Base-by-base conservation (phyloP, 306 rosid species). In the Fragaria vesca region DNA sequence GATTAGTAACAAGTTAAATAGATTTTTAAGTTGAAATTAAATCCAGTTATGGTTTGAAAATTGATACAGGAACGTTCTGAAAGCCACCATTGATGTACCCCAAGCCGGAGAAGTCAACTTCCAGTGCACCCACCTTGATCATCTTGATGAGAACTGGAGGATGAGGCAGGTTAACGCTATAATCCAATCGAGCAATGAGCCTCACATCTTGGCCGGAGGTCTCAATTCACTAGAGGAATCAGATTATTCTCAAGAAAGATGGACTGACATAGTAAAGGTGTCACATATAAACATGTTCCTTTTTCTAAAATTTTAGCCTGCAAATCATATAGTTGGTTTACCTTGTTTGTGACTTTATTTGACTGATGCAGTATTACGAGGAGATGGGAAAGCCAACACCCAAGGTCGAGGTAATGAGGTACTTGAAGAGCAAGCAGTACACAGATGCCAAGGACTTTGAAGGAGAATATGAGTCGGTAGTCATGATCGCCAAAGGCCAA, bases 401-500 rank as follows among this genome's bases (percentile, higher is more conserved):
- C 76, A 89, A 91, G 81, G 90, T 87, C 75, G 91, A 93, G 83
- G 98, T 93, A 43, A 93, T 90, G 90, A 91, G 77, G 71, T 78
- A 83, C 75, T 82, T 93, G 38, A 93, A 89, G 88, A 87, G 85
- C 60, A 89, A 91, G 81, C 89, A 89, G 6, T 93, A 91, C 62
- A 81, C 88, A 69, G 97, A 93, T 86, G 89, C 97, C 12, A 93
- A 89, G 84, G 89, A 84, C 74, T 89, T 83, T 68, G 93, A 90
- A 24, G 98, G 98, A 73, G 98, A 91, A 76, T 91, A 87, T 26
- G 89, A 82, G 24, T 86, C 99, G 0, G 99, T 96, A 42, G 98
- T 96, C 62, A 88, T 96, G 96, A 89, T 96, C 73, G 98, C 98
- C 91, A 96, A 95, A 77, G 98, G 98, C 79, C 98, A 95, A 91